These are phyloP conservation scores for Gossypium anomalum DNA, from an alignment of 345 rosid genomes.

Conservation along the genomic window DNA sequence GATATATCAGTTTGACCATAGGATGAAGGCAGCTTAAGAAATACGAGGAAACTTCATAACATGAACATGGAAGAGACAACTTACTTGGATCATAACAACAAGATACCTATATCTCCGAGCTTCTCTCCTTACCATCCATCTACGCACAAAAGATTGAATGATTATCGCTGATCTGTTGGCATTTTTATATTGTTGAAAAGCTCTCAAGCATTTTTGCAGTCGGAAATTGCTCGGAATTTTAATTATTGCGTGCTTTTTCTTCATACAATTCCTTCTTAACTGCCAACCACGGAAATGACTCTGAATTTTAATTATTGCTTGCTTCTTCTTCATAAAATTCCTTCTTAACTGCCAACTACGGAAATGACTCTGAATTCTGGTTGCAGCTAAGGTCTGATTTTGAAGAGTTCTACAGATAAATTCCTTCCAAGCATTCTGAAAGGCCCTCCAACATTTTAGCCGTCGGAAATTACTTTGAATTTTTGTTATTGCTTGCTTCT, in stretches of 20 bases:
- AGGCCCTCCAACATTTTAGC: slow-evolving; percentile 30
- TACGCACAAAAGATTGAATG: slow-evolving; percentile 59
- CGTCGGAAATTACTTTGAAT: slow-evolving; percentile 42
- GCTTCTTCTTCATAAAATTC: slow-evolving; percentile 33
- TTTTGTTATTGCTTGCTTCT: slow-evolving; percentile 36
- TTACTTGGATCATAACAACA: slow-evolving; percentile 59
- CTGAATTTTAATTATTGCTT: slow-evolving; percentile 43
- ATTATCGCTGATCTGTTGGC: slow-evolving; percentile 41
- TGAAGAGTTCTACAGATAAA: slow-evolving; percentile 18
- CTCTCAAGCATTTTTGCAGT: slow-evolving; percentile 26
- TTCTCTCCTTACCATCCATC: slow-evolving; percentile 47
- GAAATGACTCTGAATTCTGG: slow-evolving; percentile 39
- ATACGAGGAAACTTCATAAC: background rate
- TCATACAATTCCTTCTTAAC: slow-evolving; percentile 38
- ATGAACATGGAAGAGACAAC: slow-evolving; percentile 10
- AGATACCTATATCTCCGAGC: slow-evolving; percentile 25
- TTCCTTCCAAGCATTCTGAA: slow-evolving; percentile 19
- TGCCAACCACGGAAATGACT: slow-evolving; percentile 39
- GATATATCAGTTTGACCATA: background rate
- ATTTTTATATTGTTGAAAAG: slow-evolving; percentile 28
- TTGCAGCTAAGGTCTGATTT: slow-evolving; percentile 41
- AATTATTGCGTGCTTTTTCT: slow-evolving; percentile 31
- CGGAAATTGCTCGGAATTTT: slow-evolving; percentile 40
- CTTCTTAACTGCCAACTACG: slow-evolving; percentile 45
- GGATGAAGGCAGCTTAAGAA: background rate